Base-by-base conservation (phyloP, 2,329 filamentous ascomycete species). In the Diaporthe vexans region DNA sequence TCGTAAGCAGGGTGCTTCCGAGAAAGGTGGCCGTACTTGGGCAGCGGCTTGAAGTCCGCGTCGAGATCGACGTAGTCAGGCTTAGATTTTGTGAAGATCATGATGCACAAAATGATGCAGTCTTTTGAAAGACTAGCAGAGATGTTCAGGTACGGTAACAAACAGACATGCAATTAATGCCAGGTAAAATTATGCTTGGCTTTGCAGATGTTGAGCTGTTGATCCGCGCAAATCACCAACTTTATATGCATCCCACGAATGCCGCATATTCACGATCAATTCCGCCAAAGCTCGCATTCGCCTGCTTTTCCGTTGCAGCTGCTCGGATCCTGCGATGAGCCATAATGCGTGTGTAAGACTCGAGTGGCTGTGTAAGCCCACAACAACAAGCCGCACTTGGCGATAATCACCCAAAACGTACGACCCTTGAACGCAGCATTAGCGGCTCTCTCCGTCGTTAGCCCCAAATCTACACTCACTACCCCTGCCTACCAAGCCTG, bases 1-100 rank as follows among this genome's bases (percentile, higher is more conserved):
- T 52, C 46, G 15, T 67, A 67, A 33, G 63, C 63, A 13, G 63
- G 63, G 24, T 52, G 63, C 29, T 67, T 67, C 63, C 7, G 21
- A 4, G 46, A 52, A 15, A 67, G 63, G 63, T 52, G 46, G 29
- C 63, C 63, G 21, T 21, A 37, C 46, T 67, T 67, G 21, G 63
- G 63, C 2, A 67, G 46, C 21, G 63, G 63, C 4, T 67, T 29
- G 33, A 67, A 52, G 46, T 67, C 17, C 26, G 46, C 15, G 9
- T 67, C 63, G 29, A 37, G 11, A 21, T 67, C 29, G 29, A 52
- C 46, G 29, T 67, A 67, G 9, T 67, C 63, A 3, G 63, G 21
- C 8, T 37, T 51, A 10, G 63, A 13, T 40, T 52, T 67, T 0
- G 63, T 52, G 63, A 52, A 37, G 19, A 67, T 67, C 63, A 67